Base-by-base conservation (phyloP, 2,329 filamentous ascomycete genomes). In the Cytospora schulzeri region DNA sequence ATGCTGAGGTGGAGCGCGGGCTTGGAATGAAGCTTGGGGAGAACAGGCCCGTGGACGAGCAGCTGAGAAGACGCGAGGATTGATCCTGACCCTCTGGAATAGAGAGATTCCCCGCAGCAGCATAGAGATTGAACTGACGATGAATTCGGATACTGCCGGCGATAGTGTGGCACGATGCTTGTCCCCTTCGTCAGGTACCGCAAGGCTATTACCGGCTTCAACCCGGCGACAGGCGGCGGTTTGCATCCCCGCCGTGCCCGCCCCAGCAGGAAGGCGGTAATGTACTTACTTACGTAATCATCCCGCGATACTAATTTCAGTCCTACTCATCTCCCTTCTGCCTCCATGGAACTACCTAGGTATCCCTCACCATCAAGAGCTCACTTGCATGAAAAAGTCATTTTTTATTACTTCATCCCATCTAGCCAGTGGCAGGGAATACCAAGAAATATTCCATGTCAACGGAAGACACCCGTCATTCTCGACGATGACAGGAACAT, bases 71-170 rank as follows among this genome's bases (percentile, higher is more conserved):
- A 55, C 52, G 54, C 57, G 48, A 31, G 60, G 55, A 52, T 24
- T 50, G 31, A 35, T 57, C 41, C 35, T 67, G 48, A 57, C 58
- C 56, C 65, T 64, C 62, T 60, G 60, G 50, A 64, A 53, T 38
- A 64, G 48, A 58, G 55, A 58, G 53, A 22, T 45, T 35, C 54
- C 55, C 38, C 66, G 62, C 66, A 62, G 58, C 62, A 67, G 57
- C 65, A 67, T 67, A 33, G 55, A 50, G 38, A 31, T 9, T 31
- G 29, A 9, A 62, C 45, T 51, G 15, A 14, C 52, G 9, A 24
- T 61, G 35, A 31, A 19, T 31, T 55, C 62, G 62, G 50, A 33
- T 65, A 45, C 45, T 48, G 41, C 55, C 57, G 62, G 65, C 59
- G 55, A 52, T 33, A 51, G 33, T 63, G 55, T 63, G 55, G 52